These are phyloP conservation scores for Hypholoma sublateritium DNA, from an alignment of 768 basidiomycete genomes.

Conservation along the genomic window DNA sequence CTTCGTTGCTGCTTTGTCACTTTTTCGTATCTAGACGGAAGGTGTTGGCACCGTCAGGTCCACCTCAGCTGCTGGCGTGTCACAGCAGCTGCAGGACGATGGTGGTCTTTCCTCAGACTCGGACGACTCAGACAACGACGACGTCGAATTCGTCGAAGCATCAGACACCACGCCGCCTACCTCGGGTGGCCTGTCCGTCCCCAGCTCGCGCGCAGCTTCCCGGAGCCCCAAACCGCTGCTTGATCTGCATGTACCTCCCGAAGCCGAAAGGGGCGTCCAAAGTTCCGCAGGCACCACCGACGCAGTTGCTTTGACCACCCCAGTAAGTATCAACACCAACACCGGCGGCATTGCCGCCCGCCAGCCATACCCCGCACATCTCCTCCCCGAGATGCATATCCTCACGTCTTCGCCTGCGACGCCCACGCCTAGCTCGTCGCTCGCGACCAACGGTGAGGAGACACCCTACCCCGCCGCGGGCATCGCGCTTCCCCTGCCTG, in stretches of 20 bases:
- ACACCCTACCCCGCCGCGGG: background rate
- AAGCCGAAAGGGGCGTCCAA: background rate
- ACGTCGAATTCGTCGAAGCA: slow-evolving; percentile 31
- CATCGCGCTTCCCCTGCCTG: background rate
- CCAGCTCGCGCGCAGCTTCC: slow-evolving; percentile 9
- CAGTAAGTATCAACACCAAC: slow-evolving; percentile 4
- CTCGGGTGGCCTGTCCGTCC: background rate
- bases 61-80: slow-evolving; percentile 35
- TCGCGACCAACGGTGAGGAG: slow-evolving; percentile 2
- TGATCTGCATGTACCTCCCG: slow-evolving; percentile 20
- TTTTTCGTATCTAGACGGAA: slow-evolving; percentile 56
- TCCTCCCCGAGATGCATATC: slow-evolving; percentile 19
- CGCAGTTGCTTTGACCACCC: background rate
- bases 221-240: slow-evolving; percentile 18
- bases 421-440: slow-evolving; percentile 15
- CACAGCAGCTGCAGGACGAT: slow-evolving; percentile 59
- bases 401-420: slow-evolving; percentile 23
- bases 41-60: slow-evolving; percentile 84
- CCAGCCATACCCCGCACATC: slow-evolving; percentile 5
- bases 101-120: slow-evolving; percentile 62
- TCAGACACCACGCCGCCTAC: slow-evolving; percentile 15
- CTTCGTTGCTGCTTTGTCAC: too few species aligned
- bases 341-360: background rate
- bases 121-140: slow-evolving; percentile 27
- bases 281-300: too few species aligned